Base-by-base conservation (phyloP, 2,329 filamentous ascomycete genomes). In the Beauveria medogensis region DNA sequence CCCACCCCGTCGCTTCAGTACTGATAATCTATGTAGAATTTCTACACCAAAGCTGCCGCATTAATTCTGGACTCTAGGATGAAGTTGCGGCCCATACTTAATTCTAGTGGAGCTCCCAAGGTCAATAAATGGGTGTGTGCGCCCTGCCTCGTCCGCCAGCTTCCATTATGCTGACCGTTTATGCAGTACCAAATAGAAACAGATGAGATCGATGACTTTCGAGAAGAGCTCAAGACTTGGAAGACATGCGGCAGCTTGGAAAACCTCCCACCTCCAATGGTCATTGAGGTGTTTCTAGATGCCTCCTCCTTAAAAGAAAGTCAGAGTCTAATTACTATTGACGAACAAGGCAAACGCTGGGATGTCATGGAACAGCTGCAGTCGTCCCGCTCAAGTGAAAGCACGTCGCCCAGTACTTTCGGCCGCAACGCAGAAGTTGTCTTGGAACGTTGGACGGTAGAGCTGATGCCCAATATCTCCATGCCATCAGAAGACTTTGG, bases 251-350 rank as follows among this genome's bases (percentile, higher is more conserved):
- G 93, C 71, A 85, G 89, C 63, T 82, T 89, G 64, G 85, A 90
- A 55, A 88, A 89, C 68, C 85, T 83, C 62, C 94, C 94, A 41
- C 88, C 90, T 43, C 88, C 92, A 3, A 79, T 99, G 71, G 84
- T 95, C 65, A 91, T 99, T 69, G 94, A 99, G 74, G 89, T 92
- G 24, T 97, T 90, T 70, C 79, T 97, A 44, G 91, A 96, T 72
- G 86, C 88, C 14, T 87, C 89, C 41, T 82, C 85, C 37, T 80
- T 97, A 59, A 90, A 89, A 47, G 86, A 88, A 63, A 94, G 88
- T 68, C 92, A 99, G 74, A 92, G 89, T 66, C 78, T 99, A 57
- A 92, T 96, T 61, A 84, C 94, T 64, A 78, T 93, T 51, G 94
- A 97, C 74, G 91, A 96, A 34, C 82, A 89, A 69, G 93, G 92